Evolutionary conservation across 2,329 filamentous ascomycete genomes (phyloP).

Genomic region (Dichotomopilus funicola): DNA sequence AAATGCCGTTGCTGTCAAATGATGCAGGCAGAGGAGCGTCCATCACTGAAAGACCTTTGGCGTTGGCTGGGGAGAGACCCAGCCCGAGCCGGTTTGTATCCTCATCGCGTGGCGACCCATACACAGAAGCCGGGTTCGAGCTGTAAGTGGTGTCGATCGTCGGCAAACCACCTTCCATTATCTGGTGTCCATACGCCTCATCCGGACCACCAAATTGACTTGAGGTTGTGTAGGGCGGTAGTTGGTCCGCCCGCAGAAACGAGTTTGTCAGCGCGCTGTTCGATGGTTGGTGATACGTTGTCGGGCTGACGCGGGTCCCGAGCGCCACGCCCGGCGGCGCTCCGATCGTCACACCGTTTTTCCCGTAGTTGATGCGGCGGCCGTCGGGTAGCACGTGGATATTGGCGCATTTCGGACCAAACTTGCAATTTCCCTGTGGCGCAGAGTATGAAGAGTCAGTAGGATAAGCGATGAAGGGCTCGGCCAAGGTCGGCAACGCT

Average conservation of each 20-base stretch:
- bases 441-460: conserved; percentile 18
- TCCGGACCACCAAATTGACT: conserved; percentile 39
- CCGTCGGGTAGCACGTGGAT: conserved; percentile 94
- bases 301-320: conserved; percentile 62
- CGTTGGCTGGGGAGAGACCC: conserved; percentile 68
- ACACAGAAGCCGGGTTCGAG: conserved; percentile 52
- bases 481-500: conserved; percentile 2
- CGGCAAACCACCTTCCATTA: conserved; percentile 50
- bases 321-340: conserved; percentile 49
- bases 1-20: conserved; percentile 93
- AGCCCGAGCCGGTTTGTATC: conserved; percentile 54
- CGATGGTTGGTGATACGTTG: conserved; percentile 57
- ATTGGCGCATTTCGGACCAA: conserved; percentile 94
- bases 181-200: conserved; percentile 32
- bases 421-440: conserved; percentile 90
- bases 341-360: conserved; percentile 61
- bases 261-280: conserved; percentile 66
- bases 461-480: conserved; percentile 5
- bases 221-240: conserved; percentile 39
- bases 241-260: conserved; percentile 56
- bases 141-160: conserved; percentile 53
- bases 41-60: conserved; percentile 73
- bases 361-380: conserved; percentile 76
- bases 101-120: conserved; percentile 76
- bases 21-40: conserved; percentile 90